These are phyloP conservation scores for Podila clonocystis DNA, from an alignment of 192 early-diverging fungal genomes.

Conservation along the genomic window DNA sequence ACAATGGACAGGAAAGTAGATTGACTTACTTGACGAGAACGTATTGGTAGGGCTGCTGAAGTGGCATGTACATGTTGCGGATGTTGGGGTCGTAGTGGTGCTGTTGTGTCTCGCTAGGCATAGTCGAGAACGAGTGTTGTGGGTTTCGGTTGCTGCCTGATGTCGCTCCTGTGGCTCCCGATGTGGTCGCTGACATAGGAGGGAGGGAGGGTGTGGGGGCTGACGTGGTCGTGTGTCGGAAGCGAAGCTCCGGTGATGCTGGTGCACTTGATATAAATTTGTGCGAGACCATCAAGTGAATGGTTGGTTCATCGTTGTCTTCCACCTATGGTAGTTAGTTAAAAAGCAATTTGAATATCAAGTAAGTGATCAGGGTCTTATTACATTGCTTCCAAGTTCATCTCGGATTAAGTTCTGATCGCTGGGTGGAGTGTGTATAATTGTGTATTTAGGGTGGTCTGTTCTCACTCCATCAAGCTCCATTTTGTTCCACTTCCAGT, in stretches of 20 bases:
- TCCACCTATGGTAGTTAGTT: slow-evolving; percentile 16
- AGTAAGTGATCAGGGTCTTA: too few species aligned
- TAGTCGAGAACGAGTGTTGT: not conserved
- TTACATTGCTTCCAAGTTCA: too few species aligned
- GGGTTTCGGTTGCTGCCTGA: not conserved
- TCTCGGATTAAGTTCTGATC: too few species aligned
- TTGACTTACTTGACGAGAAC: slow-evolving; percentile 45
- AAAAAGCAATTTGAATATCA: too few species aligned
- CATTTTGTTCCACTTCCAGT: not conserved
- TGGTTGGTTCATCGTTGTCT: slow-evolving; percentile 22
- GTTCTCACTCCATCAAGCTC: not conserved
- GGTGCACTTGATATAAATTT: slow-evolving; percentile 9
- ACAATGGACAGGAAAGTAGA: not conserved
- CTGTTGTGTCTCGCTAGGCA: not conserved
- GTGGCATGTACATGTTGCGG: not conserved
- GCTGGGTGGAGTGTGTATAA: too few species aligned
- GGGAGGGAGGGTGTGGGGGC: not conserved
- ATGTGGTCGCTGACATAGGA: not conserved
- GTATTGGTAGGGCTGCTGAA: slow-evolving; percentile 28
- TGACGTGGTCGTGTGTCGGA: slow-evolving; percentile 1
- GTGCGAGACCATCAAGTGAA: slow-evolving; percentile 37
- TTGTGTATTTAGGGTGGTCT: not conserved
- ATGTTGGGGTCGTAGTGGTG: not conserved
- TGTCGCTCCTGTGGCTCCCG: not conserved
- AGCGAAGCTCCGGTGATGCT: slow-evolving; percentile 2